phyloP scores from a whole-genome alignment of 805 yeast genomes.

The Huiozyma naganishii region DNA sequence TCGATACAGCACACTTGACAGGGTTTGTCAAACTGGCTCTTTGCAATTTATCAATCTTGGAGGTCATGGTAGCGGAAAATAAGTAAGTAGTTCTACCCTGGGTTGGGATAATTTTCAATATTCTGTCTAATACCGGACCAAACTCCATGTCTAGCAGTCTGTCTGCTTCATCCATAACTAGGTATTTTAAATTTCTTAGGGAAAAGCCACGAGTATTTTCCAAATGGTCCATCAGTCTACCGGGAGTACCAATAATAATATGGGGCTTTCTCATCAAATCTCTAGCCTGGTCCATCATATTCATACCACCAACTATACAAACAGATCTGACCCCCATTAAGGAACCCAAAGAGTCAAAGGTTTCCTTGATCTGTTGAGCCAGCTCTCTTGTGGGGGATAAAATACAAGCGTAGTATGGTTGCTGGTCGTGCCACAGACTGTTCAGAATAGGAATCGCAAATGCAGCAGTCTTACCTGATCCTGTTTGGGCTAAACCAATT shows the following conservation, averaged over 20 bases:
- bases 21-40: constrained; percentile 85
- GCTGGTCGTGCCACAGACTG: constrained; percentile 78
- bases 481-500: constrained; percentile 94
- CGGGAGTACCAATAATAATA: constrained; percentile 91
- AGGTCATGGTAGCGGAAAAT: constrained; percentile 96
- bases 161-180: constrained; percentile 97
- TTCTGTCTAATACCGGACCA: constrained; percentile 86
- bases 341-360: constrained; percentile 87
- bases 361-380: constrained; percentile 83
- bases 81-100: constrained; percentile 71
- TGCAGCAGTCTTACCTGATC: constrained; percentile 97
- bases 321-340: constrained; percentile 85
- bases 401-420: constrained; percentile 81
- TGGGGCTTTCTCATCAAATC: constrained; percentile 93
- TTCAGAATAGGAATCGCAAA: constrained; percentile 94
- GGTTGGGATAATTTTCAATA: constrained; percentile 71
- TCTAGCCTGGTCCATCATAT: constrained; percentile 93
- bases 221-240: constrained; percentile 84
- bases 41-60: constrained; percentile 87
- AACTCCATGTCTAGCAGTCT: constrained; percentile 91
- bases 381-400: constrained; percentile 79
- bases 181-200: constrained; percentile 61
- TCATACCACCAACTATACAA: constrained; percentile 96
- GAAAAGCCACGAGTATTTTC: constrained; percentile 88
- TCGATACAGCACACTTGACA: constrained; percentile 81